A percentile compares a stretch with the other conserved stretches of the same genome.
Conservation (phyloP, 2,329 filamentous ascomycete genomes). For the Cordyceps javanica region DNA sequence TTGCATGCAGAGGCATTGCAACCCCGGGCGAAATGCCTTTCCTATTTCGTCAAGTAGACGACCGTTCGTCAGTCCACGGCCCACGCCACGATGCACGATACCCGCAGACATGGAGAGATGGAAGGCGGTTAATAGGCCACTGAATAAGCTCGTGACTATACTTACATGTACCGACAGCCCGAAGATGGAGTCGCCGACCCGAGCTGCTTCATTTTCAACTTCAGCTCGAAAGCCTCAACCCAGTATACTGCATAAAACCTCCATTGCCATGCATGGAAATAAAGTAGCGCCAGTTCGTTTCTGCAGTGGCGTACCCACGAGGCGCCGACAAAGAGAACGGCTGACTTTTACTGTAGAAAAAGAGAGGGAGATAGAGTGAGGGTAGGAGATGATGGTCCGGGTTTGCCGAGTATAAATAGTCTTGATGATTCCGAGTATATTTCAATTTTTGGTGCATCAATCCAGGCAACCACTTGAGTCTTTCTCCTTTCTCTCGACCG, state of each 20-base stretch:
- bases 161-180: not conserved
- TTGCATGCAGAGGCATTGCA: not conserved
- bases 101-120: not conserved
- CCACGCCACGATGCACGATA: slow-evolving; percentile 1
- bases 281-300: not conserved
- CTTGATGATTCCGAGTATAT: not conserved
- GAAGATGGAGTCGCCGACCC: not conserved
- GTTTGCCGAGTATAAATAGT: slow-evolving; percentile 1
- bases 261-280: not conserved
- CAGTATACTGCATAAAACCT: not conserved
- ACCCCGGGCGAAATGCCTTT: not conserved
- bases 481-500: not conserved
- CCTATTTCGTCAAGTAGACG: not conserved
- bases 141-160: slow-evolving; percentile 2
- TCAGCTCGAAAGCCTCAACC: slow-evolving; percentile 3
- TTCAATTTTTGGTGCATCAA: not conserved
- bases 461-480: not conserved
- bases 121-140: not conserved
- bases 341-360: not conserved
- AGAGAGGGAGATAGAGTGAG: no score
- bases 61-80: not conserved
- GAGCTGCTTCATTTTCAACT: not conserved
- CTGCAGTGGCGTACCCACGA: not conserved
- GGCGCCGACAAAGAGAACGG: not conserved
- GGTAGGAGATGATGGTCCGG: not conserved